Evolutionary conservation across 768 basidiomycete genomes (phyloP).

Genomic region (Tulasnella sp.): DNA sequence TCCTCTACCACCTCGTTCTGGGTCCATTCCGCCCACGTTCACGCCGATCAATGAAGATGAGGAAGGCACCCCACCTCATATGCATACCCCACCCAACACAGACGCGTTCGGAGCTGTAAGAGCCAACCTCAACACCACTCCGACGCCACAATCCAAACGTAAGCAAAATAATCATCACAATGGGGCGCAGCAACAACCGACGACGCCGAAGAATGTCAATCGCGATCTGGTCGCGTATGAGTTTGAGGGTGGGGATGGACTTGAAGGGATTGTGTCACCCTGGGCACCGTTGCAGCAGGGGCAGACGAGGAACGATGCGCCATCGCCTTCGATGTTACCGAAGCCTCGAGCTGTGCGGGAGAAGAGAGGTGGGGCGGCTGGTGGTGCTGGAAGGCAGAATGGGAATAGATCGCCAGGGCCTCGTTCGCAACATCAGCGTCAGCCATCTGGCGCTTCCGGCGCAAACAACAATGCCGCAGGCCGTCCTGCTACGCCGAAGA

Average conservation of each 20-base stretch:
- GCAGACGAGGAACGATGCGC: not conserved
- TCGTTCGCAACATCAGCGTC: constrained; percentile 1
- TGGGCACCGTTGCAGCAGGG: constrained; percentile 7
- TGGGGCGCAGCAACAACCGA: not conserved
- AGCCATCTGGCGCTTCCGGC: too few relatives aligned
- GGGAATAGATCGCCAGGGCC: not conserved
- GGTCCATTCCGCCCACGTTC: constrained; percentile 3
- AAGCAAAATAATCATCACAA: too few relatives aligned
- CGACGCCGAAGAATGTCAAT: too few relatives aligned
- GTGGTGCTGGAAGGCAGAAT: not conserved
- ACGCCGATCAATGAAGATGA: constrained; percentile 13
- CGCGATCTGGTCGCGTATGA: constrained; percentile 8
- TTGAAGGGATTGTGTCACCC: constrained; percentile 2
- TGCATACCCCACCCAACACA: not conserved
- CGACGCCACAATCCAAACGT: not conserved
- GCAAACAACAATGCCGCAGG: too few relatives aligned
- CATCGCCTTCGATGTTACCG: constrained; percentile 7
- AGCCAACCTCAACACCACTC: not conserved
- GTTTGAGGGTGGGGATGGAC: constrained; percentile 4
- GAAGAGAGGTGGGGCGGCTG: not conserved
- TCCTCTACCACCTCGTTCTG: not conserved
- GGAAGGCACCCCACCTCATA: constrained; percentile 1
- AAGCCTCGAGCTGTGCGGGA: constrained; percentile 10
- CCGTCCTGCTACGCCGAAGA: not conserved
- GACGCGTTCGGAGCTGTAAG: not conserved